Conservation (phyloP, 176 grass and related monocot species). For the Ensete glaucum region DNA sequence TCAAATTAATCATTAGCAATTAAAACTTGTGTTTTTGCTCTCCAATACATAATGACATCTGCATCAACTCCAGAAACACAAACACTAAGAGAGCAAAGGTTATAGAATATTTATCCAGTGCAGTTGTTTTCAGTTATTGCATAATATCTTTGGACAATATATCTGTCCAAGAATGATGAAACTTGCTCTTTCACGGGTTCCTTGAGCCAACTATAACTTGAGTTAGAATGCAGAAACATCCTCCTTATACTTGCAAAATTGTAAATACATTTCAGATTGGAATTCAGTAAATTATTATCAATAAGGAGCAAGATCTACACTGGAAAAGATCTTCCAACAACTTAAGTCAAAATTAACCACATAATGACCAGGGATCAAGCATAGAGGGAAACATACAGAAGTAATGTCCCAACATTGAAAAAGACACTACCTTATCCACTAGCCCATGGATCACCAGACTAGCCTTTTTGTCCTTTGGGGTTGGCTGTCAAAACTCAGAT, state of each 20-base stretch:
- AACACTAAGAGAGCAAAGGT: background rate
- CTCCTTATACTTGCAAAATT: background rate
- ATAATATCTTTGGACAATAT: background rate
- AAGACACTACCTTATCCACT: constrained; percentile 72
- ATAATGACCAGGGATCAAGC: background rate
- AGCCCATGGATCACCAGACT: constrained; percentile 90
- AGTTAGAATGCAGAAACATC: background rate
- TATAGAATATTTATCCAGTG: background rate
- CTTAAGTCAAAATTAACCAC: background rate
- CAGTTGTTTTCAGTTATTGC: background rate
- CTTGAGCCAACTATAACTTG: background rate
- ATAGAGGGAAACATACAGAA: constrained; percentile 2
- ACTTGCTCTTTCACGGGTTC: background rate
- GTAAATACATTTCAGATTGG: background rate
- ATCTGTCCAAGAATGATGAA: background rate
- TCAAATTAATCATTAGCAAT: too few species aligned
- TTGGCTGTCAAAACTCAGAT: constrained; percentile 41
- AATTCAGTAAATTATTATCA: background rate
- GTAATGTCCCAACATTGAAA: constrained; percentile 16
- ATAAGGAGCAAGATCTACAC: too few species aligned
- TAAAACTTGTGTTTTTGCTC: too few species aligned
- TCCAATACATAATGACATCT: background rate
- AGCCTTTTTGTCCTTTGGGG: constrained; percentile 93
- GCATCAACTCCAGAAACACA: background rate
- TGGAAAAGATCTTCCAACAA: background rate